Evolutionary conservation across 2,329 filamentous ascomycete species (phyloP).

Genomic region (Talaromyces rugulosus): DNA sequence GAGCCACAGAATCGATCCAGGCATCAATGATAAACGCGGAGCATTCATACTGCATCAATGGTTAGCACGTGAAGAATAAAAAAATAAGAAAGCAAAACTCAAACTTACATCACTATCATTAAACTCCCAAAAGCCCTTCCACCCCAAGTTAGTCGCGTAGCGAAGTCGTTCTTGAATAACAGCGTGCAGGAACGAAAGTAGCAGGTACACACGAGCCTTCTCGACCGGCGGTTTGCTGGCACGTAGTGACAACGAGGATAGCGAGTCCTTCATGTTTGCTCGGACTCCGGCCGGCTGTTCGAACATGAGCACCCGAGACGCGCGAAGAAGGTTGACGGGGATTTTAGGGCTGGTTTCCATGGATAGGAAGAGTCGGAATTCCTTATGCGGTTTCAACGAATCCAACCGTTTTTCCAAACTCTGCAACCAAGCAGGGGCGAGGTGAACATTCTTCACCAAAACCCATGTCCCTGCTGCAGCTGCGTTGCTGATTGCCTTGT

Average conservation of each 20-base stretch:
- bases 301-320: conserved; percentile 92
- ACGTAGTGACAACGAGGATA: conserved; percentile 74
- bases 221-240: conserved; percentile 82
- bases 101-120: conserved; percentile 93
- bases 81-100: not conserved
- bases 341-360: conserved; percentile 98
- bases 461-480: conserved; percentile 94
- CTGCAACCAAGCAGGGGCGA: conserved; percentile 93
- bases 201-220: conserved; percentile 80
- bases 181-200: conserved; percentile 91
- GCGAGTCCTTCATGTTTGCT: conserved; percentile 97
- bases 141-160: conserved; percentile 89
- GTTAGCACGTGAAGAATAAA: conserved; percentile 19
- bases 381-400: conserved; percentile 84
- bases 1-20: conserved; percentile 80
- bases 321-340: conserved; percentile 88
- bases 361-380: conserved; percentile 93
- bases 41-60: conserved; percentile 74
- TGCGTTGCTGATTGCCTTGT: conserved; percentile 91
- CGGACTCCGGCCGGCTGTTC: conserved; percentile 95
- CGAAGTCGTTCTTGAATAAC: conserved; percentile 92
- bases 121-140: conserved; percentile 99
- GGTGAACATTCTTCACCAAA: conserved; percentile 96
- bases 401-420: conserved; percentile 96
- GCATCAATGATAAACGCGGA: conserved; percentile 92